These are phyloP conservation scores for Rhamnella rubrinervis DNA, from an alignment of 331 rosid species.

Conservation along the genomic window DNA sequence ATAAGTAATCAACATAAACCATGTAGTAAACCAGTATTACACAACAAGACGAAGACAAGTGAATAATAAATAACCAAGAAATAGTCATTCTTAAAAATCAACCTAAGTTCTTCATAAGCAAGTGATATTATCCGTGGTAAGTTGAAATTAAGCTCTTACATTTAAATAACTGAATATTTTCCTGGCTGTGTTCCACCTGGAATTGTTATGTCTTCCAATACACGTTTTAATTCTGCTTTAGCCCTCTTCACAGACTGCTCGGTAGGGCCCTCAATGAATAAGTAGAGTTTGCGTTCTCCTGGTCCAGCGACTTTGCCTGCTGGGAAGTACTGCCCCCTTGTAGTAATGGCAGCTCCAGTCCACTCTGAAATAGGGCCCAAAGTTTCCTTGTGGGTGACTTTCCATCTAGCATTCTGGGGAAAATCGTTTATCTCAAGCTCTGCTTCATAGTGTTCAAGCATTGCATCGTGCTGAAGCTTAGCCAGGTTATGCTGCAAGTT, in stretches of 20 bases:
- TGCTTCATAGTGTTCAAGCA: constrained; percentile 94
- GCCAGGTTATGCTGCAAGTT: constrained; percentile 89
- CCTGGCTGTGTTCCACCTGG: constrained; percentile 94
- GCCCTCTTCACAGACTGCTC: constrained; percentile 93
- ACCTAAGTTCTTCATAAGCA: background rate
- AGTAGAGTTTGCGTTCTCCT: constrained; percentile 88
- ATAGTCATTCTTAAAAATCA: background rate
- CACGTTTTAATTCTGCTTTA: constrained; percentile 83
- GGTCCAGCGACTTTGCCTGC: constrained; percentile 81
- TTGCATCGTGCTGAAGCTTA: constrained; percentile 76
- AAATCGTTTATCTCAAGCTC: constrained; percentile 95
- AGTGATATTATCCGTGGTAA: background rate
- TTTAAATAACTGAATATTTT: constrained; percentile 78
- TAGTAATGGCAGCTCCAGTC: constrained; percentile 98
- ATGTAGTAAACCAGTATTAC: background rate
- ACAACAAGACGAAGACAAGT: background rate
- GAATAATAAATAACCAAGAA: background rate
- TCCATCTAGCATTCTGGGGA: constrained; percentile 98
- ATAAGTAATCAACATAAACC: background rate
- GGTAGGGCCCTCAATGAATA: constrained; percentile 92
- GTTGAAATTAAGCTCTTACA: constrained; percentile 42
- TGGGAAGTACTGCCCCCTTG: constrained; percentile 90
- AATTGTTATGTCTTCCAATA: constrained; percentile 83
- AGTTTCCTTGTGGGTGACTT: constrained; percentile 96
- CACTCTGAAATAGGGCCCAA: constrained; percentile 89